A percentile compares a stretch with the other conserved stretches of the same genome.
These are phyloP conservation scores for Penicillium cosmopolitanum DNA, from an alignment of 495 filamentous ascomycete species.

Conservation along the genomic window DNA sequence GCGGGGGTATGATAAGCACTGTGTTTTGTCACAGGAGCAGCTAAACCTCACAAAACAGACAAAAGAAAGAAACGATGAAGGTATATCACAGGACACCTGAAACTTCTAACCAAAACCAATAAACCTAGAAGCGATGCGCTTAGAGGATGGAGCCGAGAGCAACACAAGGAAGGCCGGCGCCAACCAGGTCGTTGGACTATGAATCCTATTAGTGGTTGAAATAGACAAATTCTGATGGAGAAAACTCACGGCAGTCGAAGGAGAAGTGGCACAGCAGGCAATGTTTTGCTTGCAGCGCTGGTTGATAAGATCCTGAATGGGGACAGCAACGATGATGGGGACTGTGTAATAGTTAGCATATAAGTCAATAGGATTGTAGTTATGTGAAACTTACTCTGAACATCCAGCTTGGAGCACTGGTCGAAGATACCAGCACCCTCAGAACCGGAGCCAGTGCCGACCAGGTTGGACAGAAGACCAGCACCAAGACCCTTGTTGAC, in stretches of 20 bases:
- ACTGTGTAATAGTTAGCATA: conserved; percentile 28
- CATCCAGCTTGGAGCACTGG: conserved; percentile 45
- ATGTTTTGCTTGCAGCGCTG: conserved; percentile 57
- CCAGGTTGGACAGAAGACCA: conserved; percentile 32
- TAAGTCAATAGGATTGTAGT: background rate
- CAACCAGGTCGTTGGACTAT: conserved; percentile 42
- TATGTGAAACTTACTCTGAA: conserved; percentile 21
- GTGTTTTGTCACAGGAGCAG: conserved; percentile 16
- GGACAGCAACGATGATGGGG: conserved; percentile 36
- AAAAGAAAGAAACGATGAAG: conserved; percentile 21
- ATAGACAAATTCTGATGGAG: background rate
- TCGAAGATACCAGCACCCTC: conserved; percentile 38
- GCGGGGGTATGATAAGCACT: conserved; percentile 15
- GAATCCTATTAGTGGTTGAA: conserved; percentile 7
- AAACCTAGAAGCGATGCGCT: conserved; percentile 9
- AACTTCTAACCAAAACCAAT: conserved; percentile 7
- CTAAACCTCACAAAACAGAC: conserved; percentile 20
- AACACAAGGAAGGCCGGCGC: conserved; percentile 52
- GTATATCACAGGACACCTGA: conserved; percentile 22
- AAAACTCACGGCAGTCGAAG: conserved; percentile 39
- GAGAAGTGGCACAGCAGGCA: conserved; percentile 52
- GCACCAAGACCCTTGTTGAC: conserved; percentile 33
- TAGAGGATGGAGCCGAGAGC: conserved; percentile 42
- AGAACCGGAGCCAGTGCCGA: conserved; percentile 40
- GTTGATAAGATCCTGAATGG: conserved; percentile 46